Evolutionary conservation across 139 green algal species (phyloP).

Genomic region (Yamagishiella unicocca): DNA sequence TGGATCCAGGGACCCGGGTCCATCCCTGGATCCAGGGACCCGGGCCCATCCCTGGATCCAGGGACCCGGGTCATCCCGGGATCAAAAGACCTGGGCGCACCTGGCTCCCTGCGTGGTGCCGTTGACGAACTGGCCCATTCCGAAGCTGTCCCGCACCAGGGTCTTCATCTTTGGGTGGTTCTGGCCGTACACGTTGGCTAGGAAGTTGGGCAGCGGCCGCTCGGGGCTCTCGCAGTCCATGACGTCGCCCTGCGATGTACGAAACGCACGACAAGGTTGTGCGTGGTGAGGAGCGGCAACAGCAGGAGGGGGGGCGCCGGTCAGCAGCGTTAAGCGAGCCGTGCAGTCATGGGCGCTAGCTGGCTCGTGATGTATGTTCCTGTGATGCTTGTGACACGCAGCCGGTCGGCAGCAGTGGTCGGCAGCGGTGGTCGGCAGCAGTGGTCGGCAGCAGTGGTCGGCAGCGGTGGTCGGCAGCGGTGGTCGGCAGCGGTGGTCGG

Average conservation of each 20-base stretch:
- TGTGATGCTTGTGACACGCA: not conserved
- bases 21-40: not conserved
- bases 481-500: no score
- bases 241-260: not conserved
- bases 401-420: not conserved
- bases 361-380: no score
- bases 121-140: slow-evolving; percentile 7
- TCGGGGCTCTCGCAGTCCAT: not conserved
- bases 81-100: no score
- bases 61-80: no score
- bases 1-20: not conserved
- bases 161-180: not conserved
- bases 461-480: no score
- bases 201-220: not conserved
- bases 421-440: no score
- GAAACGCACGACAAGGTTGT: not conserved
- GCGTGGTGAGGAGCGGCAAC: not conserved
- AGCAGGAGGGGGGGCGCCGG: not conserved
- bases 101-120: slow-evolving; percentile 40
- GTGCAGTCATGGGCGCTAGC: no score
- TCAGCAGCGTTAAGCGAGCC: not conserved
- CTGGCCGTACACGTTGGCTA: slow-evolving; percentile 34
- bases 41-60: not conserved
- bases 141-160: not conserved
- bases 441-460: no score